These are phyloP conservation scores for Penstemon eatonii DNA, from an alignment of 257 asterid species.

Conservation along the genomic window DNA sequence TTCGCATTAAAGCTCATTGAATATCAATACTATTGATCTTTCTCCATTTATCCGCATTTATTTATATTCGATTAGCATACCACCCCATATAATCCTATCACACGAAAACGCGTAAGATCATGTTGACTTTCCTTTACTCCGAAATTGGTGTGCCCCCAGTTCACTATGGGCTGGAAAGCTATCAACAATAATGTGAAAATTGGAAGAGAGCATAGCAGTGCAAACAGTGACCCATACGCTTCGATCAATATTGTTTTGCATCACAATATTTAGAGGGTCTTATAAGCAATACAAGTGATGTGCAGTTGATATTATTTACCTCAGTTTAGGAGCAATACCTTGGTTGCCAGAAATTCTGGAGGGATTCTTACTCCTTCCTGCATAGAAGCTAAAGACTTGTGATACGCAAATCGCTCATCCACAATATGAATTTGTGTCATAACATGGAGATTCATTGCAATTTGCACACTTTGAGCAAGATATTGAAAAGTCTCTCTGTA, in stretches of 20 bases:
- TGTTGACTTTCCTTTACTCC: too few species aligned
- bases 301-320: constrained; percentile 4
- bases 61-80: too few species aligned
- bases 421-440: neutral
- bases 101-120: too few species aligned
- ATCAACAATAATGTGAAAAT: neutral
- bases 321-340: neutral
- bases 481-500: too few species aligned
- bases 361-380: neutral
- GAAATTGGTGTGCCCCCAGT: too few species aligned
- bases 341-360: neutral
- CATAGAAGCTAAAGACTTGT: neutral
- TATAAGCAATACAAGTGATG: neutral
- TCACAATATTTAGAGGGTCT: neutral
- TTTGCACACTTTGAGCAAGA: too few species aligned
- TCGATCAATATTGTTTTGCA: neutral
- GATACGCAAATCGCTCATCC: neutral
- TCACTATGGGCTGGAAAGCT: too few species aligned
- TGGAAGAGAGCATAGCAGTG: neutral
- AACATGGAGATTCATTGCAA: too few species aligned
- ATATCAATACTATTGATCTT: too few species aligned
- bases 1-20: too few species aligned
- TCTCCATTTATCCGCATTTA: too few species aligned
- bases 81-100: too few species aligned
- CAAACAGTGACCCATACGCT: neutral